Percentiles rank a stretch among this genome's conserved stretches.
Evolutionary conservation across 352 stramenopile genomes (phyloP).

Genomic region (Albugo candida): DNA sequence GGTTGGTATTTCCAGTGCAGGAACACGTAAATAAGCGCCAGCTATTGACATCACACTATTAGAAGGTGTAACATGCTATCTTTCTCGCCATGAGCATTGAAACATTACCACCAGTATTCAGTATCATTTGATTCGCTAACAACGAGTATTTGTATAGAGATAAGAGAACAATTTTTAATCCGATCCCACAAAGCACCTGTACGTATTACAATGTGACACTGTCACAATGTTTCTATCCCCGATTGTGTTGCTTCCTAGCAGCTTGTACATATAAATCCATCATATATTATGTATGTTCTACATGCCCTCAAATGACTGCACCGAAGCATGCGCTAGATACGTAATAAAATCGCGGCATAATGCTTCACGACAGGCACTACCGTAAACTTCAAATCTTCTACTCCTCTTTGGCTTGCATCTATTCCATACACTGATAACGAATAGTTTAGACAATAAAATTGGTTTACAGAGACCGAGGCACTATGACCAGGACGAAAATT

Average conservation of each 20-base stretch:
- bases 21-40: constrained; percentile 44
- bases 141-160: constrained; percentile 1
- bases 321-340: constrained; percentile 88
- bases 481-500: constrained; percentile 89
- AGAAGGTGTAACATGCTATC: not conserved
- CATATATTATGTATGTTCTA: too few species aligned
- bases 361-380: not conserved
- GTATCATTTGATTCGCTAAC: constrained; percentile 2
- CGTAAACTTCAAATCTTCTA: not conserved
- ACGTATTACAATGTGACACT: constrained; percentile 91
- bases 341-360: constrained; percentile 89
- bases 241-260: constrained; percentile 85
- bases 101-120: not conserved
- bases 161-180: not conserved
- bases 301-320: constrained; percentile 13
- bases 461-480: constrained; percentile 91
- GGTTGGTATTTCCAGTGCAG: constrained; percentile 20
- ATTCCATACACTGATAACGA: constrained; percentile 15
- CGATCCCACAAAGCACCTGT: not conserved
- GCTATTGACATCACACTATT: constrained; percentile 14
- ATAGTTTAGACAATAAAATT: constrained; percentile 32
- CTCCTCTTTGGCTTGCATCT: too few species aligned
- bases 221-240: constrained; percentile 87
- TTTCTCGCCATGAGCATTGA: constrained; percentile 16
- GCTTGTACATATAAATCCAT: constrained; percentile 35